phyloP scores from a whole-genome alignment of 2,329 filamentous ascomycete species.

The Atkinsonella hypoxylon region DNA sequence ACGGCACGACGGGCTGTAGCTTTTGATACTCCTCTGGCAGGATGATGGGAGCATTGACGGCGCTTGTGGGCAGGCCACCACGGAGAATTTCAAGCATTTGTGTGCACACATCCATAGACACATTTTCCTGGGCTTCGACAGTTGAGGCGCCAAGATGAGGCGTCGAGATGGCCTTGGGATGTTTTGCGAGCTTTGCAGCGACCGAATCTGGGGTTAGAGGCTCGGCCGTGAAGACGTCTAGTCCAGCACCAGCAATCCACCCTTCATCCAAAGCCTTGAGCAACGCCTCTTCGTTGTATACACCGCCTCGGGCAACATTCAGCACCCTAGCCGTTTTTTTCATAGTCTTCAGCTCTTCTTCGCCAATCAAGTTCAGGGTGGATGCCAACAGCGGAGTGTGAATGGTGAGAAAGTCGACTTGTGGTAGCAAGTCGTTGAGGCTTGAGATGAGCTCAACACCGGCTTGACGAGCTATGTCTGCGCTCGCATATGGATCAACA shows the following conservation, averaged over 20 bases:
- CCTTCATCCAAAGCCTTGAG: constrained; percentile 57
- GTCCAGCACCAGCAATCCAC: constrained; percentile 62
- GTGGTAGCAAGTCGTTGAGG: constrained; percentile 47
- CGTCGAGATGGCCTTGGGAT: constrained; percentile 63
- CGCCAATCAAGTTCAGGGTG: constrained; percentile 61
- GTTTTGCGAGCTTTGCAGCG: constrained; percentile 51
- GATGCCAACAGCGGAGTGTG: constrained; percentile 71
- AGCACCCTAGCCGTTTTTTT: constrained; percentile 61
- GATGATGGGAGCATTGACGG: constrained; percentile 73
- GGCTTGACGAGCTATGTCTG: constrained; percentile 55
- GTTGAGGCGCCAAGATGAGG: constrained; percentile 73
- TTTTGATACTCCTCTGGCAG: constrained; percentile 69
- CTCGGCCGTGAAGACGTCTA: constrained; percentile 71
- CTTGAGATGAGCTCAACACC: constrained; percentile 51
- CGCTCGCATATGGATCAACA: constrained; percentile 66
- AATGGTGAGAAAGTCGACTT: constrained; percentile 66
- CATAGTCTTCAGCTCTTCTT: constrained; percentile 56
- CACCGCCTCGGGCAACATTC: constrained; percentile 70
- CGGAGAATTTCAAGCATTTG: constrained; percentile 64
- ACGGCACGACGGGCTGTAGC: constrained; percentile 61
- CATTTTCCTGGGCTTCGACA: constrained; percentile 73
- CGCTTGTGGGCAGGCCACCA: constrained; percentile 61
- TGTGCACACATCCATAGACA: constrained; percentile 70
- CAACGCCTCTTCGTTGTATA: constrained; percentile 66
- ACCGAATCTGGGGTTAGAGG: constrained; percentile 45